phyloP scores from a whole-genome alignment of 2,329 filamentous ascomycete genomes.

The Ambrosiella xylebori region DNA sequence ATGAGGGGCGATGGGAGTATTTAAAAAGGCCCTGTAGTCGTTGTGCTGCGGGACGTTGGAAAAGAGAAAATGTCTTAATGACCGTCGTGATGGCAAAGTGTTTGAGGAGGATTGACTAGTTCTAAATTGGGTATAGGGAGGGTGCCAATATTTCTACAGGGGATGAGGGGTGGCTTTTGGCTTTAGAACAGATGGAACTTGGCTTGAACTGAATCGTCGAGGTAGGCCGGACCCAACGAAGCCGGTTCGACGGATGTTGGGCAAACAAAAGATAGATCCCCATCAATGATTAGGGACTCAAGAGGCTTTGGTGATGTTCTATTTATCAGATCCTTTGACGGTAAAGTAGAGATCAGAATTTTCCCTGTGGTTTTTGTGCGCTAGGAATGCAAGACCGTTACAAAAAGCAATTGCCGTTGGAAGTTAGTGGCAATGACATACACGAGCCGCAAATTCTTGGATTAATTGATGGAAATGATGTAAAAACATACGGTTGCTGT shows the following conservation, averaged over 20 bases:
- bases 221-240: no score
- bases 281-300: neutral
- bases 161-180: neutral
- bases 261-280: no score
- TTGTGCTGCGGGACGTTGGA: neutral
- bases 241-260: no score
- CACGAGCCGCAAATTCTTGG: no score
- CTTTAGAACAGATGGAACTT: neutral
- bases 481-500: neutral
- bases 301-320: neutral
- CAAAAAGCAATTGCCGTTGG: no score
- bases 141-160: neutral
- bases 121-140: neutral
- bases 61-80: neutral
- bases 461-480: neutral
- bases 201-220: neutral
- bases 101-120: neutral
- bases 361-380: neutral
- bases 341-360: neutral
- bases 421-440: no score
- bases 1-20: neutral
- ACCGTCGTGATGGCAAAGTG: neutral
- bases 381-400: no score
- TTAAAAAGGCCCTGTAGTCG: neutral
- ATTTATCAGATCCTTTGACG: neutral